phyloP scores from a whole-genome alignment of 139 green algal genomes.

The Medakamo hakoo region DNA sequence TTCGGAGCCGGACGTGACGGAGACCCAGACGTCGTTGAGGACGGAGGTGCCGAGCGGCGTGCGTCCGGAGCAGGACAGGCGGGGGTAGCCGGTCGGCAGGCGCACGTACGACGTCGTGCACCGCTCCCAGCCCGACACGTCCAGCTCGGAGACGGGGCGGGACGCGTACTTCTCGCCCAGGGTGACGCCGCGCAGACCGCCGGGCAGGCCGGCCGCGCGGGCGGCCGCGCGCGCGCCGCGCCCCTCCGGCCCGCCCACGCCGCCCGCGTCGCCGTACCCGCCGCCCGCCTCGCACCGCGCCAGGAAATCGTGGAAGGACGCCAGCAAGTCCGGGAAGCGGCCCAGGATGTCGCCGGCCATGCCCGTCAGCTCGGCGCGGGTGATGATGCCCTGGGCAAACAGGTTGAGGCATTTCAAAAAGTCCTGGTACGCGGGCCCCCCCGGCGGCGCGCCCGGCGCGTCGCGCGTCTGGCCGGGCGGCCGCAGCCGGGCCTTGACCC shows the following conservation, averaged over 20 bases:
- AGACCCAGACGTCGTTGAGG: slow-evolving; percentile 85
- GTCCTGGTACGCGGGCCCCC: slow-evolving; percentile 79
- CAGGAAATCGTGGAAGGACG: slow-evolving; percentile 65
- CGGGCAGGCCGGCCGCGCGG: not conserved
- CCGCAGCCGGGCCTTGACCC: slow-evolving; percentile 31
- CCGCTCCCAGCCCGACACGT: slow-evolving; percentile 48
- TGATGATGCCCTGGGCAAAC: slow-evolving; percentile 83
- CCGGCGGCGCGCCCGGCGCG: too few species aligned
- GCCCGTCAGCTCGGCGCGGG: slow-evolving; percentile 58
- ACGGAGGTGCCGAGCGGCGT: slow-evolving; percentile 28
- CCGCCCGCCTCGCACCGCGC: slow-evolving; percentile 39
- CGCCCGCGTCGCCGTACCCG: too few species aligned
- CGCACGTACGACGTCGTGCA: slow-evolving; percentile 79
- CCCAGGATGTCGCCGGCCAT: slow-evolving; percentile 78
- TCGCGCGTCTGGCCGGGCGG: slow-evolving; percentile 4
- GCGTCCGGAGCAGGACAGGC: slow-evolving; percentile 28
- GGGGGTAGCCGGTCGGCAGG: slow-evolving; percentile 67
- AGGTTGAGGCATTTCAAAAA: slow-evolving; percentile 95
- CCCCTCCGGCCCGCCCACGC: too few species aligned
- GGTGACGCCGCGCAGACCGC: slow-evolving; percentile 4
- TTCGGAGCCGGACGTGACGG: slow-evolving; percentile 84
- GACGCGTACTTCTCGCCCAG: slow-evolving; percentile 61
- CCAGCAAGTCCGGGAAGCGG: slow-evolving; percentile 67
- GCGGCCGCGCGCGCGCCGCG: too few species aligned
- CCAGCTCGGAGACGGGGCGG: slow-evolving; percentile 83